phyloP scores from a whole-genome alignment of 305 asterid species.

The Andrographis paniculata region DNA sequence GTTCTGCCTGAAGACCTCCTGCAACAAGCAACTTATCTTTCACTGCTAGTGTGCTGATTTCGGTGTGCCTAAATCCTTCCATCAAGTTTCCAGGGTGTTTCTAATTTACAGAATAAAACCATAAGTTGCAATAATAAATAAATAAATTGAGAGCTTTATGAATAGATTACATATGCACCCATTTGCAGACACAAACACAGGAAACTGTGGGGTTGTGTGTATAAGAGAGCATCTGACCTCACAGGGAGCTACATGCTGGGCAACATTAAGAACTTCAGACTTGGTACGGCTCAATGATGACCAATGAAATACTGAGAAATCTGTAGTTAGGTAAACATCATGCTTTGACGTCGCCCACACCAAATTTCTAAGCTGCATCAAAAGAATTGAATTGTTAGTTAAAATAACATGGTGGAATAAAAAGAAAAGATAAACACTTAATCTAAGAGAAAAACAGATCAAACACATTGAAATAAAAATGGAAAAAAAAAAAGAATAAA shows the following conservation, averaged over 20 bases:
- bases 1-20: conserved; percentile 94
- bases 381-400: conserved; percentile 10
- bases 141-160: too few species aligned
- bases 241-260: conserved; percentile 85
- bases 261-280: conserved; percentile 60
- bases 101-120: conserved; percentile 26
- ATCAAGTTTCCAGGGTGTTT: conserved; percentile 93
- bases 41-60: conserved; percentile 90
- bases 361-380: conserved; percentile 56
- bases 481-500: too few species aligned
- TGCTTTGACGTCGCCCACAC: conserved; percentile 66
- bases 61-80: conserved; percentile 93
- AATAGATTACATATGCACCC: not conserved
- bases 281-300: conserved; percentile 38
- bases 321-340: conserved; percentile 58
- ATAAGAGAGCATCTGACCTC: conserved; percentile 45
- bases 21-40: conserved; percentile 86
- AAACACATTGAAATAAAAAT: too few species aligned
- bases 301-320: conserved; percentile 61
- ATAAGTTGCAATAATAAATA: not conserved
- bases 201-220: not conserved
- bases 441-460: not conserved
- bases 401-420: conserved; percentile 6
- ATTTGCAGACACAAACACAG: not conserved
- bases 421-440: not conserved